Evolutionary conservation across 2,329 filamentous ascomycete species (phyloP).

Genomic region (Diaporthe caulivora): DNA sequence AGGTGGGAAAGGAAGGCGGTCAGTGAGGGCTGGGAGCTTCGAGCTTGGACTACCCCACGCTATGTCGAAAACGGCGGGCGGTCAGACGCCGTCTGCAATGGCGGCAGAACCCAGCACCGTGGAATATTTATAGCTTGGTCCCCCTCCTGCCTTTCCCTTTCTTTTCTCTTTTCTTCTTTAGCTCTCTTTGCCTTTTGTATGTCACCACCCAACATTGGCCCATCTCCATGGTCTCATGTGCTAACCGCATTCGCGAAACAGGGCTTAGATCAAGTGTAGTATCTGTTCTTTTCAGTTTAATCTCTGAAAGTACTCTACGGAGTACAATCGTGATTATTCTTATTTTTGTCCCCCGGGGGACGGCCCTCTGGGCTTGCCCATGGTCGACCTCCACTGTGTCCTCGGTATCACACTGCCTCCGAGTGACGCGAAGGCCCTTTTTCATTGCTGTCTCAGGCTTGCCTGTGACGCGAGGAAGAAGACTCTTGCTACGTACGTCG

Average conservation of each 20-base stretch:
- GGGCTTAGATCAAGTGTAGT: conserved; percentile 80
- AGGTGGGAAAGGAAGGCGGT: not conserved
- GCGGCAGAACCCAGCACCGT: not conserved
- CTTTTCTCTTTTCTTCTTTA: conserved; percentile 13
- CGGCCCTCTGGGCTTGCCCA: conserved; percentile 77
- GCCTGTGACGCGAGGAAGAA: conserved; percentile 67
- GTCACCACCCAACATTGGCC: not conserved
- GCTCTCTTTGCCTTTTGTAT: conserved; percentile 35
- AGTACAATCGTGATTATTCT: conserved; percentile 77
- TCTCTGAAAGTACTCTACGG: conserved; percentile 78
- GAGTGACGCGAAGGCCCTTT: conserved; percentile 72
- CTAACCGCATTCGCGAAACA: not conserved
- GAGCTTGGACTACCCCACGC: no score
- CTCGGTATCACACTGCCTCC: conserved; percentile 79
- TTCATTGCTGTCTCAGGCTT: conserved; percentile 69
- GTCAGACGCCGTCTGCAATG: not conserved
- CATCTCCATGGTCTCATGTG: not conserved
- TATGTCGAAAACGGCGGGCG: not conserved
- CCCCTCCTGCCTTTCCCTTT: not conserved
- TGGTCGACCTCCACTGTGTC: conserved; percentile 73
- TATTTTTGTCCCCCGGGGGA: conserved; percentile 71
- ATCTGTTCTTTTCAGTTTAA: conserved; percentile 89
- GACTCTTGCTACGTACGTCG: not conserved
- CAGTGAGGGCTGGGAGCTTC: not conserved
- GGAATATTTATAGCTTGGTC: conserved; percentile 3